Evolutionary conservation across 129 eudicot genomes (phyloP).

Genomic region (Heracleum sosnowskyi): DNA sequence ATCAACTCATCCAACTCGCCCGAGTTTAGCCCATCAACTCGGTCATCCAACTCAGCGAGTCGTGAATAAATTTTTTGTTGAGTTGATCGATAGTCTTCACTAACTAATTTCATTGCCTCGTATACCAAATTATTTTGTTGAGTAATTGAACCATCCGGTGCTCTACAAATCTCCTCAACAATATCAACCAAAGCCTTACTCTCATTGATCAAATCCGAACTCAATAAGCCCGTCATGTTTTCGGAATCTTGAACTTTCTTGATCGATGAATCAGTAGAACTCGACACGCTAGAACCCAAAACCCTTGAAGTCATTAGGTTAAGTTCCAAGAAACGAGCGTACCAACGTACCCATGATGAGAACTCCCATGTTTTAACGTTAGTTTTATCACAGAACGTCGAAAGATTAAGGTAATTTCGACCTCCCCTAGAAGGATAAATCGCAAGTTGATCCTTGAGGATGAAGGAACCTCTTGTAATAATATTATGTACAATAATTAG

Average conservation of each 20-base stretch:
- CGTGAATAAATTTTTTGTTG: constrained; percentile 32
- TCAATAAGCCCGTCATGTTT: constrained; percentile 17
- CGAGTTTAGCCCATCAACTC: constrained; percentile 20
- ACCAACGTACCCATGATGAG: constrained; percentile 70
- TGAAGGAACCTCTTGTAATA: constrained; percentile 28
- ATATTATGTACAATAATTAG: constrained; percentile 50
- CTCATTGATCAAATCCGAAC: constrained; percentile 35
- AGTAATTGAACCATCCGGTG: constrained; percentile 32
- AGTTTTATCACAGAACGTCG: constrained; percentile 32
- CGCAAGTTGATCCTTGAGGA: constrained; percentile 26
- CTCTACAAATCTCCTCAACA: constrained; percentile 41
- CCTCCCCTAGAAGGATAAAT: constrained; percentile 17
- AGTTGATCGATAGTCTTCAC: constrained; percentile 50
- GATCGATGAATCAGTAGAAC: constrained; percentile 3
- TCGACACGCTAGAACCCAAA: constrained; percentile 16
- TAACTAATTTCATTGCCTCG: constrained; percentile 48
- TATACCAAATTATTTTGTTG: constrained; percentile 39
- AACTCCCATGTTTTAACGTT: constrained; percentile 37
- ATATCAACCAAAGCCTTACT: constrained; percentile 28
- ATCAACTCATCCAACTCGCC: constrained; percentile 34
- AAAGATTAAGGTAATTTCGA: constrained; percentile 32
- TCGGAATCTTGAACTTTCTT: constrained; percentile 10
- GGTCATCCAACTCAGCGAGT: constrained; percentile 27
- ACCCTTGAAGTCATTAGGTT: constrained; percentile 25
- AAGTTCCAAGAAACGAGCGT: constrained; percentile 37